Conservation (phyloP, 352 stramenopile species). For the Globisporangium okanoganense region DNA sequence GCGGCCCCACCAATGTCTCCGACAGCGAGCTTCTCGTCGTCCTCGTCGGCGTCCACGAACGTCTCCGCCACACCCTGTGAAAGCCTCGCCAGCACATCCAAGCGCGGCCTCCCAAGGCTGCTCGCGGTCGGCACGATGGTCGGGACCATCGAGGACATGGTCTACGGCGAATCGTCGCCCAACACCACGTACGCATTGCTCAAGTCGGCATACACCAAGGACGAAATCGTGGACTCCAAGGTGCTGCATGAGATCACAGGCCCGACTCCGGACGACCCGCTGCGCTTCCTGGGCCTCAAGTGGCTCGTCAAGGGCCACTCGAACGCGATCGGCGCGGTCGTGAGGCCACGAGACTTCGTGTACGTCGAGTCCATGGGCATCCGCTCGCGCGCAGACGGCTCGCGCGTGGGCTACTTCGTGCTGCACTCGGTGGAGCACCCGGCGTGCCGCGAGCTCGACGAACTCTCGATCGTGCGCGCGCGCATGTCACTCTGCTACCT, state of each 20-base stretch:
- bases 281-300: constrained; percentile 45
- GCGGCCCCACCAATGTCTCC: neutral
- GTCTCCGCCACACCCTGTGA: neutral
- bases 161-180: constrained; percentile 39
- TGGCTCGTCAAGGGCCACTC: constrained; percentile 24
- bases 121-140: constrained; percentile 35
- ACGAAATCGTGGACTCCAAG: constrained; percentile 32
- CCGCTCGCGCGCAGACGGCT: constrained; percentile 5
- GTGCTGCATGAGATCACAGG: constrained; percentile 34
- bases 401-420: constrained; percentile 44
- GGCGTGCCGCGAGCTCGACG: constrained; percentile 20
- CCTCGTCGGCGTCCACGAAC: neutral
- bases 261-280: constrained; percentile 32
- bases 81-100: neutral
- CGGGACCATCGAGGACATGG: constrained; percentile 48
- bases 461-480: constrained; percentile 31
- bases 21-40: neutral
- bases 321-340: constrained; percentile 18
- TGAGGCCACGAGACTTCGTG: constrained; percentile 43
- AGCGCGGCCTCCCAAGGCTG: constrained; percentile 19
- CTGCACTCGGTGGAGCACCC: constrained; percentile 59
- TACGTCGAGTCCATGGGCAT: constrained; percentile 53
- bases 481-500: constrained; percentile 42
- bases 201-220: constrained; percentile 31
- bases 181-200: constrained; percentile 28